Evolutionary conservation across 805 yeast species (phyloP).

Genomic region (Lachancea lanzarotensis): DNA sequence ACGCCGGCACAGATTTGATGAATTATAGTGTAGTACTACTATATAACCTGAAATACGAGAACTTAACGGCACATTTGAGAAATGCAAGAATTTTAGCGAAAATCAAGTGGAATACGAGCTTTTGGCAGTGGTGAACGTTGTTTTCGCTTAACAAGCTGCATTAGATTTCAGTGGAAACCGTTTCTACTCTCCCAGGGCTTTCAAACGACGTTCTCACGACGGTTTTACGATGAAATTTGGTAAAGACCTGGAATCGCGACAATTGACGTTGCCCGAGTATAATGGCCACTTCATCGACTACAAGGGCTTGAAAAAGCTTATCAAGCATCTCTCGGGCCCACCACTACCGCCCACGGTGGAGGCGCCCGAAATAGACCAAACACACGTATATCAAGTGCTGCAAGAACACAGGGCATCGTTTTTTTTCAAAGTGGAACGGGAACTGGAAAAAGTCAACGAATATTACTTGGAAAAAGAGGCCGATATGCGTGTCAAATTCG

Average conservation of each 20-base stretch:
- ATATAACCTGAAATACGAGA: too few relatives aligned
- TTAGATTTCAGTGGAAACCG: too few relatives aligned
- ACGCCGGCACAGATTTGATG: too few relatives aligned
- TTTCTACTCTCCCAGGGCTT: background rate
- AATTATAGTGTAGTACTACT: too few relatives aligned
- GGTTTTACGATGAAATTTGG: constrained; percentile 72
- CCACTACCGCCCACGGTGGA: background rate
- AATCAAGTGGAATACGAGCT: too few relatives aligned
- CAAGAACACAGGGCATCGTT: constrained; percentile 89
- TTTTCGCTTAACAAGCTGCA: too few relatives aligned
- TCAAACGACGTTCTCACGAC: background rate
- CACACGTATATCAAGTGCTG: constrained; percentile 44
- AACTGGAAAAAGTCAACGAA: constrained; percentile 89
- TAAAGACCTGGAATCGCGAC: constrained; percentile 88
- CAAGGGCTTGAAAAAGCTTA: constrained; percentile 85
- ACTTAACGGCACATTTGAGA: too few relatives aligned
- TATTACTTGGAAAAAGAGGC: constrained; percentile 89
- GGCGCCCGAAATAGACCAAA: constrained; percentile 21
- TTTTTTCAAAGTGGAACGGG: constrained; percentile 84
- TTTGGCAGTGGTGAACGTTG: too few relatives aligned
- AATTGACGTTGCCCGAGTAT: constrained; percentile 91
- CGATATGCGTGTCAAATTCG: constrained; percentile 71
- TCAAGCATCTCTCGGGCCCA: constrained; percentile 65
- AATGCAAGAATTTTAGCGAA: too few relatives aligned
- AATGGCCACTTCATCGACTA: constrained; percentile 91